These are phyloP conservation scores for Penicillium sp. DNA, from an alignment of 2,329 filamentous ascomycete species.

Conservation along the genomic window DNA sequence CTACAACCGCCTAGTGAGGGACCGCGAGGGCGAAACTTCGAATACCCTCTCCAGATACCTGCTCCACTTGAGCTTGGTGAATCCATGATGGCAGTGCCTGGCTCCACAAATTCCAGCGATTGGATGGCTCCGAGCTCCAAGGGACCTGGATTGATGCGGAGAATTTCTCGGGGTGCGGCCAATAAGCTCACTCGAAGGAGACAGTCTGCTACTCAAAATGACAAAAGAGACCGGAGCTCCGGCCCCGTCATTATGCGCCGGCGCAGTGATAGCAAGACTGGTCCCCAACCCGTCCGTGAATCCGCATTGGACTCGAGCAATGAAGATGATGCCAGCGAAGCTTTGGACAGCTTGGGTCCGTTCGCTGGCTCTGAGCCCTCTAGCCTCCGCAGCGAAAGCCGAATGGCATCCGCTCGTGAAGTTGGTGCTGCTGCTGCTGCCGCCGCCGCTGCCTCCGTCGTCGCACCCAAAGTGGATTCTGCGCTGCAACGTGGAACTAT, in stretches of 20 bases:
- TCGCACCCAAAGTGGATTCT: conserved; percentile 72
- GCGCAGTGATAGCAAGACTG: conserved; percentile 85
- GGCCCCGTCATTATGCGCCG: conserved; percentile 85
- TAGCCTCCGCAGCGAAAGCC: conserved; percentile 40
- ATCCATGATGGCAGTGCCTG: conserved; percentile 57
- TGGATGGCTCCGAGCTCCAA: conserved; percentile 54
- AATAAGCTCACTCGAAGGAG: conserved; percentile 69
- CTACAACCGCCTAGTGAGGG: conserved; percentile 36
- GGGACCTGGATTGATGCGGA: conserved; percentile 72
- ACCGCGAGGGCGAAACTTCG: conserved; percentile 29
- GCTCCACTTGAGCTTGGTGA: conserved; percentile 71
- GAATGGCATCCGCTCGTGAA: conserved; percentile 34
- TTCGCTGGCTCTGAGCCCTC: conserved; percentile 44
- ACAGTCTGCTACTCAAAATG: conserved; percentile 73
- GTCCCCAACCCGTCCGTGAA: conserved; percentile 55
- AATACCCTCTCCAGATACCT: conserved; percentile 38
- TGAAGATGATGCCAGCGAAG: conserved; percentile 46
- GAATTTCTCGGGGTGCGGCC: conserved; percentile 78
- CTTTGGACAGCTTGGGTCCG: conserved; percentile 45
- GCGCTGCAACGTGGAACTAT: conserved; percentile 75
- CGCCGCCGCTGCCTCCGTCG: conserved; percentile 29
- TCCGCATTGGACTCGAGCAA: conserved; percentile 46
- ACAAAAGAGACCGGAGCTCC: conserved; percentile 81
- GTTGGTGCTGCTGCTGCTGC: conserved; percentile 22
- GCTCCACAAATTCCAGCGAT: conserved; percentile 60